Conservation (phyloP, 768 basidiomycete species). For the Grammothele lineata region DNA sequence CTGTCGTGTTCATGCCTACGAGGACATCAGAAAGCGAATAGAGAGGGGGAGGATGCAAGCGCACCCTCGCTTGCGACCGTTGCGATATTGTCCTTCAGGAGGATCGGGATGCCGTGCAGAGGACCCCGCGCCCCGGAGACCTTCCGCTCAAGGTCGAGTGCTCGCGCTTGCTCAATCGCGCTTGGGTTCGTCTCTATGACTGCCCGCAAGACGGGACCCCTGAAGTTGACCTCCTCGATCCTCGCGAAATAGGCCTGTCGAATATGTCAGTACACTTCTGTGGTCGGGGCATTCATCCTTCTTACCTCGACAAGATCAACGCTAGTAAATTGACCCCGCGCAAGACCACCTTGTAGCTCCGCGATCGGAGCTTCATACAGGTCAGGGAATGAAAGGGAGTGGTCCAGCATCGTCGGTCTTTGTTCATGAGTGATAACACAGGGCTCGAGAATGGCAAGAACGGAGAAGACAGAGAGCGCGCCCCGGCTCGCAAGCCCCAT, state of each 20-base stretch:
- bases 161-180: constrained; percentile 48
- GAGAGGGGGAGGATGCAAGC: constrained; percentile 25
- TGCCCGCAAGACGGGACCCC: constrained; percentile 53
- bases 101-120: constrained; percentile 33
- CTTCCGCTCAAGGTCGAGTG: constrained; percentile 20
- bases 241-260: constrained; percentile 59
- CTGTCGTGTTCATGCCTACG: constrained; percentile 35
- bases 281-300: constrained; percentile 26
- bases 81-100: constrained; percentile 36
- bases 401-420: no score
- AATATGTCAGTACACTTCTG: not conserved
- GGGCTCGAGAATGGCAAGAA: no score
- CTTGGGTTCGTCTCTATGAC: constrained; percentile 54
- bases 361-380: constrained; percentile 56
- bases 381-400: no score
- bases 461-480: no score
- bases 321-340: constrained; percentile 47
- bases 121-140: constrained; percentile 17
- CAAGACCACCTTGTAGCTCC: constrained; percentile 45
- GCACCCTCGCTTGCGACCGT: constrained; percentile 29
- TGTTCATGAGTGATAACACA: no score
- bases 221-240: constrained; percentile 62
- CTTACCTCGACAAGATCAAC: constrained; percentile 57
- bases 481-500: no score
- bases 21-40: constrained; percentile 22